Evolutionary conservation across 2,329 filamentous ascomycete genomes (phyloP), one percentile per base, ranked within the genome.

Genomic region (Ascochyta viciae-villosae): DNA sequence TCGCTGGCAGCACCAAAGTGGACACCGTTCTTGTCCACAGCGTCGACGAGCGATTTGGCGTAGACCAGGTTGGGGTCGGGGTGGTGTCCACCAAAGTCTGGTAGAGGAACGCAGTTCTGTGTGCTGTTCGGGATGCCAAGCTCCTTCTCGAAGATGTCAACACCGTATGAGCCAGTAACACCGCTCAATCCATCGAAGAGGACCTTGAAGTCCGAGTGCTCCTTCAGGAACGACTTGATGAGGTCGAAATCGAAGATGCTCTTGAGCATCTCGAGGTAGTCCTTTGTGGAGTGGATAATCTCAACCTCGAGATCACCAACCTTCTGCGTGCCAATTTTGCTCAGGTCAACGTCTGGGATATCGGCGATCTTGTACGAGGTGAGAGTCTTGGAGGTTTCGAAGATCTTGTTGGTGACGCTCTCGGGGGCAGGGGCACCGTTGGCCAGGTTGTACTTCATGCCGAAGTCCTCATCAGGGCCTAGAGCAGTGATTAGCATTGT

Each of bases 381-480:
- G 68, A 99, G 84, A 62, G 85, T 87, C 85, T 97, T 98, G 68
- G 94, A 94, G 59, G 88, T 87, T 70, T 94, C 91, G 81, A 86
- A 98, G 77, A 99, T 98, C 83, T 96, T 96, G 87, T 99, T 96
- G 66, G 95, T 99, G 65, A 99, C 91, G 50, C 90, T 89, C 79
- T 99, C 95, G 56, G 95, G 95, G 53, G 95, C 95, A 39, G 95
- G 95, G 53, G 93, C 95, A 70, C 95, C 95, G 74, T 99, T 98
- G 77, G 92, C 84, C 57, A 99, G 84, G 84, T 99, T 99, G 86
- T 99, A 99, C 83, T 99, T 99, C 88, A 99, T 99, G 69, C 95
- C 95, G 71, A 99, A 99, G 80, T 99, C 95, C 76, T 95, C 90
- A 68, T 87, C 89, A 60, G 95, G 95, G 47, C 93, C 92, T 96